These are phyloP conservation scores for Cydonia oblonga DNA, from an alignment of 331 rosid species.

Conservation along the genomic window DNA sequence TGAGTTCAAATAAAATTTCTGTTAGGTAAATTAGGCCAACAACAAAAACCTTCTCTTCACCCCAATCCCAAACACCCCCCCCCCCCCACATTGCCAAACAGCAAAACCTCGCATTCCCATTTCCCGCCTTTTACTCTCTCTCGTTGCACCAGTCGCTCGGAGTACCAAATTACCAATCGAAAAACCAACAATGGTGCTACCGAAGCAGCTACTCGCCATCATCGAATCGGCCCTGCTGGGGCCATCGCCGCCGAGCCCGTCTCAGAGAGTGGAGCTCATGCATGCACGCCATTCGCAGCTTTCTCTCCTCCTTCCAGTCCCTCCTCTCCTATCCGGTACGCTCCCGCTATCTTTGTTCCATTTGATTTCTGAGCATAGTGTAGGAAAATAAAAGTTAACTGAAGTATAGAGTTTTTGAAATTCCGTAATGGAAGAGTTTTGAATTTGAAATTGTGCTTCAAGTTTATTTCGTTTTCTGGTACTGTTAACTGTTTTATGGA, in stretches of 20 bases:
- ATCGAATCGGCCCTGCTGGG: constrained; percentile 67
- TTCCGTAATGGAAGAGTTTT: background rate
- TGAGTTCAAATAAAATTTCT: too few species aligned
- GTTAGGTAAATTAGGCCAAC: too few species aligned
- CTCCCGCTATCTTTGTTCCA: background rate
- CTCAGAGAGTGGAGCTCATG: constrained; percentile 58
- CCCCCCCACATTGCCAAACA: background rate
- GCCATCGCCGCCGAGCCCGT: constrained; percentile 58
- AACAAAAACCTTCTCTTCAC: too few species aligned
- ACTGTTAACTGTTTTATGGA: background rate
- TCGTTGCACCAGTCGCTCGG: background rate
- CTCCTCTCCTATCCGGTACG: constrained; percentile 68
- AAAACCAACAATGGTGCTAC: constrained; percentile 39
- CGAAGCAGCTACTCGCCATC: constrained; percentile 62
- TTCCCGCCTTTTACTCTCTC: constrained; percentile 13
- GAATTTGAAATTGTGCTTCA: background rate
- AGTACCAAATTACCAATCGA: background rate
- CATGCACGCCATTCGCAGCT: constrained; percentile 62
- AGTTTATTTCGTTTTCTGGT: background rate
- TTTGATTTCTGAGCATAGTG: background rate
- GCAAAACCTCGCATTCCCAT: background rate
- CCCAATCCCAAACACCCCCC: too few species aligned
- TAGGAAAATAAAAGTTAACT: background rate
- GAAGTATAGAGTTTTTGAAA: background rate
- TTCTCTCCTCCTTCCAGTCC: constrained; percentile 45